Percentiles rank a stretch among this genome's conserved stretches.
phyloP scores from a whole-genome alignment of 176 grass and related monocot genomes.

The Avena eriantha region DNA sequence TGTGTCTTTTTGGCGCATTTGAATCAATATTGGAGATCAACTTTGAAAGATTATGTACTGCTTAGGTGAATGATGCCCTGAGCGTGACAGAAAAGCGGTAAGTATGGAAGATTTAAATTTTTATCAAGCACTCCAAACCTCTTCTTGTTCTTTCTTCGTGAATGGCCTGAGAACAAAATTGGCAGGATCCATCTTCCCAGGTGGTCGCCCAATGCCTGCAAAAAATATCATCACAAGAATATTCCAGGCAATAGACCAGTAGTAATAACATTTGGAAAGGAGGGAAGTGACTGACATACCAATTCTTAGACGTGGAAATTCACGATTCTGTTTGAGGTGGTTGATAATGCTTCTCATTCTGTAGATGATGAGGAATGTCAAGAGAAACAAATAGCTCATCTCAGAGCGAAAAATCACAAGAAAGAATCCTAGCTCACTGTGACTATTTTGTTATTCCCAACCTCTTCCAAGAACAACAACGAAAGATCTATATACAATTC shows the following conservation, averaged over 20 bases:
- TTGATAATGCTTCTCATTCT: conserved; percentile 96
- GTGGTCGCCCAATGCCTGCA: conserved; percentile 86
- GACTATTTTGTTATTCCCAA: conserved; percentile 2
- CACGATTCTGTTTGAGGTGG: conserved; percentile 80
- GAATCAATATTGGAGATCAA: not conserved
- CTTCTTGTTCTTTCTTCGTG: conserved; percentile 80
- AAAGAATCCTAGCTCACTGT: not conserved
- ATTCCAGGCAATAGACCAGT: not conserved
- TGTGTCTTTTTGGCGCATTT: not conserved
- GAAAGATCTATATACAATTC: not conserved
- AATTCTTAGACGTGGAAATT: conserved; percentile 90
- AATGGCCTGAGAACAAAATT: conserved; percentile 87
- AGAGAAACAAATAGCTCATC: not conserved
- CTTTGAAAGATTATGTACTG: not conserved
- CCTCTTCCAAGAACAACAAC: not conserved
- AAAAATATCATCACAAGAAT: not conserved
- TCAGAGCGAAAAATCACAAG: not conserved
- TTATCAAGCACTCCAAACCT: conserved; percentile 53
- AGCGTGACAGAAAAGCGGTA: not conserved
- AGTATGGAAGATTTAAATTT: not conserved
- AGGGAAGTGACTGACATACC: conserved; percentile 37
- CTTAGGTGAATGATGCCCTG: not conserved
- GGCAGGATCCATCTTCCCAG: conserved; percentile 94
- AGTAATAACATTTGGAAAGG: not conserved
- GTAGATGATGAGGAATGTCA: conserved; percentile 2